Conservation (phyloP, 2,329 filamentous ascomycete species). For the Leptographium lundbergii region DNA sequence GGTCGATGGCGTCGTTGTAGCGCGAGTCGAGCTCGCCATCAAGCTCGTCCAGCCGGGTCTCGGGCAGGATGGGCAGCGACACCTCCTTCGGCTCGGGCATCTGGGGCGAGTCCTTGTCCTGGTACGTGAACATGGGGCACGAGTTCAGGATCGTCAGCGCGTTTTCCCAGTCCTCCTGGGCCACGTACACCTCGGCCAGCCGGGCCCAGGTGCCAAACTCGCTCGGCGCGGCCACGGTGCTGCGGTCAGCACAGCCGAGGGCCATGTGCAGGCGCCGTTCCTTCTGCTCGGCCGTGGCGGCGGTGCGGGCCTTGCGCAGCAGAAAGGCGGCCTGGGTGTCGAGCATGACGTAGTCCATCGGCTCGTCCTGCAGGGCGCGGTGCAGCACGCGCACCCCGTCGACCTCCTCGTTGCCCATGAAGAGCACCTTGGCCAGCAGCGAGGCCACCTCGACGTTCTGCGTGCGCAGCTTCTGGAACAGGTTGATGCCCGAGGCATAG, state of each 20-base stretch:
- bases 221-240: constrained; percentile 87
- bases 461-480: constrained; percentile 88
- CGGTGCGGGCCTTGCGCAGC: constrained; percentile 61
- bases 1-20: constrained; percentile 77
- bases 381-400: constrained; percentile 80
- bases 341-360: constrained; percentile 96
- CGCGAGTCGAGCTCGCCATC: constrained; percentile 78
- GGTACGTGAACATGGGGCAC: constrained; percentile 99
- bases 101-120: constrained; percentile 89
- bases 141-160: constrained; percentile 92
- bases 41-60: constrained; percentile 89
- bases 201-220: constrained; percentile 97
- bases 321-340: constrained; percentile 91
- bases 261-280: constrained; percentile 70
- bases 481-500: constrained; percentile 88
- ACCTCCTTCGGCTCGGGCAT: constrained; percentile 90
- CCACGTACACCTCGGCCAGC: constrained; percentile 84
- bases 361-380: constrained; percentile 76
- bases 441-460: constrained; percentile 92
- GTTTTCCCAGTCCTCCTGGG: constrained; percentile 92
- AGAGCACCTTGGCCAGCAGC: constrained; percentile 75
- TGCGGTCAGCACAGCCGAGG: constrained; percentile 83
- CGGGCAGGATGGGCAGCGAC: constrained; percentile 71
- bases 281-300: constrained; percentile 39
- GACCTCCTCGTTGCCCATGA: constrained; percentile 96